Conservation (phyloP, 805 yeast genomes). For the Saccharomycopsis sp. region DNA sequence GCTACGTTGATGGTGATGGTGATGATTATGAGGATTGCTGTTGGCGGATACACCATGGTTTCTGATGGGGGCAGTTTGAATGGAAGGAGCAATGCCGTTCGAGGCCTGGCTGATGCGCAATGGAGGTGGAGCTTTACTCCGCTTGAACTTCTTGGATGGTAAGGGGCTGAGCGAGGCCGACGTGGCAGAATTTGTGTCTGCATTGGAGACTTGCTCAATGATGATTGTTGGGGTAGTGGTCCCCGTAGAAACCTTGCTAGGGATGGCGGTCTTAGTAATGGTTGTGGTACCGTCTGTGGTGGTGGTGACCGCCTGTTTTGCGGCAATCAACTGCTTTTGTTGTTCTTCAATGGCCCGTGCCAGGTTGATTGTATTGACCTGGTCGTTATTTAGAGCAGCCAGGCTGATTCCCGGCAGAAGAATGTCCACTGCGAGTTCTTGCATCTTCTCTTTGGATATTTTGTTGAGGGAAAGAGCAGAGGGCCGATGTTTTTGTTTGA, state of each 20-base stretch:
- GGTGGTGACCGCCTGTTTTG: background rate
- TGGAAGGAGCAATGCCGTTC: conserved; percentile 23
- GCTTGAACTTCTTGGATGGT: conserved; percentile 24
- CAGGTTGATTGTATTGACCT: conserved; percentile 9
- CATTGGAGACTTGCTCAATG: conserved; percentile 17
- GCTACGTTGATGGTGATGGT: no score
- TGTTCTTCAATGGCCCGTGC: conserved; percentile 19
- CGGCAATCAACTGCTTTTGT: conserved; percentile 19
- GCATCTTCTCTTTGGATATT: conserved; percentile 11
- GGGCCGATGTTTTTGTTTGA: conserved; percentile 19
- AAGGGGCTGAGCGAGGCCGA: conserved; percentile 8
- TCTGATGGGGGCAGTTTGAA: conserved; percentile 29
- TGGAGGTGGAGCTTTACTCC: conserved; percentile 28
- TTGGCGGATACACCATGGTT: background rate
- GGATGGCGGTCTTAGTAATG: background rate
- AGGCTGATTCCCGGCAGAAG: conserved; percentile 19
- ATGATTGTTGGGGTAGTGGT: conserved; percentile 17
- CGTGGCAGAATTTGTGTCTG: background rate
- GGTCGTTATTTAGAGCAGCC: conserved; percentile 11
- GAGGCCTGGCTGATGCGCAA: conserved; percentile 22
- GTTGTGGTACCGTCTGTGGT: background rate
- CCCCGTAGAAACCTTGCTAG: conserved; percentile 7
- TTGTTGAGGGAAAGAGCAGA: conserved; percentile 17
- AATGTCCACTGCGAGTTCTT: conserved; percentile 18
- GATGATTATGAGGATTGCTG: no score